Evolutionary conservation across 2,329 filamentous ascomycete species (phyloP), one percentile per base, ranked within the genome.

Genomic region (Penicillium oxalicum): DNA sequence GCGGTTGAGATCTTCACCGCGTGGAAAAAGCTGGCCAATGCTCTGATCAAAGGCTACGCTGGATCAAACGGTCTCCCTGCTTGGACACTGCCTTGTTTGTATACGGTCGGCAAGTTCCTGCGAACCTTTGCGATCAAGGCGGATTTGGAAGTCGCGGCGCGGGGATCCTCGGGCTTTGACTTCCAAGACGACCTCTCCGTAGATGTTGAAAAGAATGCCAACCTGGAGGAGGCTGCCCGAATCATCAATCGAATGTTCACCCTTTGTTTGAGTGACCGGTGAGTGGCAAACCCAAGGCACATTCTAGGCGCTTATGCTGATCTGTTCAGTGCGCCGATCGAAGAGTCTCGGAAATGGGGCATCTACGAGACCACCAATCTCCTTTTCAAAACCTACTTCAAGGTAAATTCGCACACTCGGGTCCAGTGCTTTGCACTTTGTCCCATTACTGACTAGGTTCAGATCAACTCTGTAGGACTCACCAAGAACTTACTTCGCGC

Each of bases 321-420:
- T 32, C 18, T 32, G 29, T 47, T 46, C 61, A 91, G 88, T 69
- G 87, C 87, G 52, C 83, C 87, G 11, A 75, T 96, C 39, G 83
- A 90, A 62, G 87, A 95, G 61, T 96, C 91, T 7, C 83, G 93
- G 47, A 98, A 97, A 80, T 98, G 93, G 93, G 94, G 89, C 5
- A 87, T 95, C 41, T 98, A 98, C 74, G 91, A 90, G 68, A 85
- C 91, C 56, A 89, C 91, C 63, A 97, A 95, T 65, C 79, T 98
- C 6, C 77, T 96, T 11, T 98, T 98, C 81, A 97, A 97, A 72
- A 97, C 91, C 1, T 96, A 97, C 69, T 98, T 98, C 76, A 94
- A 88, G 71, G 77, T 77, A 68, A 35, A 44, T 32, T 9, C 28
- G 37, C 11, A 8, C 4, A 27, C 5, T n/a, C 4, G 25, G 11